Evolutionary conservation across 2,329 filamentous ascomycete species (phyloP).

Genomic region (Alternaria incomplexa): DNA sequence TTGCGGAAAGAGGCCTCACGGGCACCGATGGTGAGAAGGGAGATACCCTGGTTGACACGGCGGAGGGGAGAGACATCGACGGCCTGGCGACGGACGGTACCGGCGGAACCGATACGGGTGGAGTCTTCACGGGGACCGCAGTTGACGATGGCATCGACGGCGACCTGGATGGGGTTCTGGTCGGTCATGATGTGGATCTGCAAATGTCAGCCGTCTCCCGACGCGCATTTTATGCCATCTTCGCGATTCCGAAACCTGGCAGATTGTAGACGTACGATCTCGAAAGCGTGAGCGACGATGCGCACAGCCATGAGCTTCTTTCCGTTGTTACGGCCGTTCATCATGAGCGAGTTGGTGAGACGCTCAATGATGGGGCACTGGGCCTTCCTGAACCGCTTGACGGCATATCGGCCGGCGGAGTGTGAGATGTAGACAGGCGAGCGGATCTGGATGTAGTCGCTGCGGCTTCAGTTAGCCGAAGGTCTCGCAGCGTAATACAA

Average conservation of each 20-base stretch:
- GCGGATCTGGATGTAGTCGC: slow-evolving; percentile 99
- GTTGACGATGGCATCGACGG: slow-evolving; percentile 99
- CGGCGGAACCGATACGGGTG: slow-evolving; percentile 98
- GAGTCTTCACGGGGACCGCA: slow-evolving; percentile 99
- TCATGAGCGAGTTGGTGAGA: slow-evolving; percentile 99
- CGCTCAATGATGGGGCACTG: slow-evolving; percentile 99
- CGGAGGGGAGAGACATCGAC: slow-evolving; percentile 99
- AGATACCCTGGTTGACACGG: slow-evolving; percentile 99
- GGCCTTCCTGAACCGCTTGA: slow-evolving; percentile 99
- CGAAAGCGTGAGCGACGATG: slow-evolving; percentile 98
- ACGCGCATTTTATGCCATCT: background rate
- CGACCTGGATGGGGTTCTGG: slow-evolving; percentile 99
- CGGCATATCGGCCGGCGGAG: slow-evolving; percentile 97
- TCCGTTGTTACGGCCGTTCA: slow-evolving; percentile 99
- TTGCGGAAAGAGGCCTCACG: slow-evolving; percentile 99
- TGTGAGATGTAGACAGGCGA: slow-evolving; percentile 98
- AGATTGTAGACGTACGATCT: slow-evolving; percentile 78
- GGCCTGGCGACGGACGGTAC: slow-evolving; percentile 99
- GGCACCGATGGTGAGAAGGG: slow-evolving; percentile 98
- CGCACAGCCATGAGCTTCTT: slow-evolving; percentile 99
- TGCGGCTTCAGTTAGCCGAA: slow-evolving; percentile 56
- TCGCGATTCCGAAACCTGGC: background rate
- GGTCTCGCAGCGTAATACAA: slow-evolving; percentile 24
- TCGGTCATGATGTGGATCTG: slow-evolving; percentile 99
- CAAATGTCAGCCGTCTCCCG: slow-evolving; percentile 18